Conservation (phyloP, 805 yeast species). For the Candida maltosa region DNA sequence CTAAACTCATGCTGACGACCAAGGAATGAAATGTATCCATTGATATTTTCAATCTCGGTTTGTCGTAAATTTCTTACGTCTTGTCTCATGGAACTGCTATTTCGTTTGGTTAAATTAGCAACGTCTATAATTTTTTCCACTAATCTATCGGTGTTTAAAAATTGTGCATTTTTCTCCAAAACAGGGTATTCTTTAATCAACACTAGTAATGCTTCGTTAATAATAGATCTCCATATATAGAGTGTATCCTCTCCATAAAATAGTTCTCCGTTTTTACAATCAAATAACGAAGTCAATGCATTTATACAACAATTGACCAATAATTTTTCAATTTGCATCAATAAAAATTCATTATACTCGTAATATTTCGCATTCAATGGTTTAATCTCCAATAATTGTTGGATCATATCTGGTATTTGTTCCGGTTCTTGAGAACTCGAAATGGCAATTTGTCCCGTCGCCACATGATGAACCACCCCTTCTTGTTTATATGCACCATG, state of each 20-base stretch:
- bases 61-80: conserved; percentile 54
- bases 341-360: conserved; percentile 42
- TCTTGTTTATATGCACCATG: conserved; percentile 71
- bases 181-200: conserved; percentile 29
- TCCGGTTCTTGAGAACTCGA: conserved; percentile 25
- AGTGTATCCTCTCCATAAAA: conserved; percentile 33
- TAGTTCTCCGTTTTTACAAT: conserved; percentile 77
- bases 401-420: conserved; percentile 17
- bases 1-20: conserved; percentile 45
- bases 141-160: conserved; percentile 32
- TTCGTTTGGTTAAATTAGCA: conserved; percentile 43
- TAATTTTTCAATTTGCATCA: conserved; percentile 69
- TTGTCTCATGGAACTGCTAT: conserved; percentile 68
- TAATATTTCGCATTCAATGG: conserved; percentile 24
- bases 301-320: conserved; percentile 81
- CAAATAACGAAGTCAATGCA: conserved; percentile 73
- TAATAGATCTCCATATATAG: conserved; percentile 35
- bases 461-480: conserved; percentile 55
- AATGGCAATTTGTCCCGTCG: conserved; percentile 59
- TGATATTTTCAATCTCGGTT: conserved; percentile 80
- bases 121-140: conserved; percentile 28
- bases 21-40: conserved; percentile 67
- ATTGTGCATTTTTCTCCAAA: conserved; percentile 22
- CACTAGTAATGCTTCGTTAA: conserved; percentile 44
- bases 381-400: conserved; percentile 18